Conservation (phyloP, 805 yeast genomes). For the Blastobotrys chiropterorum region DNA sequence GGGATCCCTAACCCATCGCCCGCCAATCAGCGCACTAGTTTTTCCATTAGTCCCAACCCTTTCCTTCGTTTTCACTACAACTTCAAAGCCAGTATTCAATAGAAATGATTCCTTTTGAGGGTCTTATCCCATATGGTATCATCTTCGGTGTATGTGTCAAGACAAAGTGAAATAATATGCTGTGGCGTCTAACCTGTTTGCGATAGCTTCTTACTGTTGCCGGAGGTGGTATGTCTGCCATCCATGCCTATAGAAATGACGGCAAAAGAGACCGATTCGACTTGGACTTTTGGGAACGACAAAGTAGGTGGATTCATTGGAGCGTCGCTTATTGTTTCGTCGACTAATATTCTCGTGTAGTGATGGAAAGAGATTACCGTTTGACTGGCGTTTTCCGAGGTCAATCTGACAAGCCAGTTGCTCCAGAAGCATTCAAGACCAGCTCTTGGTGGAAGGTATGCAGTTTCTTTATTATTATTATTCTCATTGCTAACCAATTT, state of each 20-base stretch:
- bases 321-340: too few species aligned
- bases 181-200: background rate
- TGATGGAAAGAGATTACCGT: constrained; percentile 69
- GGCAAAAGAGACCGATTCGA: constrained; percentile 49
- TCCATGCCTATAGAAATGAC: constrained; percentile 41
- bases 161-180: background rate
- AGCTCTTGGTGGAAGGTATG: constrained; percentile 42
- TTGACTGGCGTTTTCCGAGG: constrained; percentile 71
- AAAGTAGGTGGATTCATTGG: constrained; percentile 29
- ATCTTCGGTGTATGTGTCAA: constrained; percentile 42
- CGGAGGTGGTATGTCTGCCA: constrained; percentile 44
- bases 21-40: background rate
- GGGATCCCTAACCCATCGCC: background rate
- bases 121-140: constrained; percentile 54
- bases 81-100: background rate
- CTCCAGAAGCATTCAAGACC: constrained; percentile 76
- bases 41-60: background rate
- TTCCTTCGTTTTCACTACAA: background rate
- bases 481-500: background rate
- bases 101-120: constrained; percentile 57
- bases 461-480: background rate
- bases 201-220: constrained; percentile 43
- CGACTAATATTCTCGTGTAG: constrained; percentile 12
- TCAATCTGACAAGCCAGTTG: constrained; percentile 57
- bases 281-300: constrained; percentile 49